These are phyloP conservation scores for Botryosphaeria dothidea DNA, from an alignment of 2,329 filamentous ascomycete species.

Conservation along the genomic window DNA sequence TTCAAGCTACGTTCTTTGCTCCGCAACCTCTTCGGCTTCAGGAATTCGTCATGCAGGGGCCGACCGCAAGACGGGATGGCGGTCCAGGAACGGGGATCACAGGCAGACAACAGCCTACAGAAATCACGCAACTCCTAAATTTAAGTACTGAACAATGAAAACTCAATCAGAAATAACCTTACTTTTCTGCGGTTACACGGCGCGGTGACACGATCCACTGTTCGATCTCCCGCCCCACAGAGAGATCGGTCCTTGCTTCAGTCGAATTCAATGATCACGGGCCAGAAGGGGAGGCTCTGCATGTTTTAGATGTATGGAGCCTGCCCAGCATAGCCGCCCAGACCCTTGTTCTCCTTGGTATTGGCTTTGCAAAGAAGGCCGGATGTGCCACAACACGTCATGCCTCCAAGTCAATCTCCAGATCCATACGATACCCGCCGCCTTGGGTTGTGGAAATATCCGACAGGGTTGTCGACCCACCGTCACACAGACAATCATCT, in stretches of 20 bases:
- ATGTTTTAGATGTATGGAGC: neutral
- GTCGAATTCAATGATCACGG: neutral
- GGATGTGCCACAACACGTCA: neutral
- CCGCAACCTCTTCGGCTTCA: neutral
- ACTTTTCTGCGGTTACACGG: neutral
- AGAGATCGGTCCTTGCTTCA: neutral
- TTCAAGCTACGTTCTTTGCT: neutral
- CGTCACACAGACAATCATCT: no score
- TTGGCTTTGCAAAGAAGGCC: neutral
- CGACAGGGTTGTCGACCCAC: no score
- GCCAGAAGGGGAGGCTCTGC: neutral
- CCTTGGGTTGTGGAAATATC: no score
- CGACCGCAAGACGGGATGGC: neutral
- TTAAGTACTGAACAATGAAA: neutral
- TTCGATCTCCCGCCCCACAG: neutral
- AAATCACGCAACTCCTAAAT: neutral
- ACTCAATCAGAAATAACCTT: neutral
- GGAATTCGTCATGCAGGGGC: slow-evolving; percentile 3
- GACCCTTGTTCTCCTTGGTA: neutral
- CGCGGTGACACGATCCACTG: neutral
- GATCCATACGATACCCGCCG: no score
- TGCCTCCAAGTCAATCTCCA: neutral
- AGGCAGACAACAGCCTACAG: neutral
- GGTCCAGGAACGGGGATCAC: no score
- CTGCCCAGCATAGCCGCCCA: neutral